These are phyloP conservation scores for Thalassiosira oceanica DNA, from an alignment of 352 stramenopile species.

Conservation along the genomic window DNA sequence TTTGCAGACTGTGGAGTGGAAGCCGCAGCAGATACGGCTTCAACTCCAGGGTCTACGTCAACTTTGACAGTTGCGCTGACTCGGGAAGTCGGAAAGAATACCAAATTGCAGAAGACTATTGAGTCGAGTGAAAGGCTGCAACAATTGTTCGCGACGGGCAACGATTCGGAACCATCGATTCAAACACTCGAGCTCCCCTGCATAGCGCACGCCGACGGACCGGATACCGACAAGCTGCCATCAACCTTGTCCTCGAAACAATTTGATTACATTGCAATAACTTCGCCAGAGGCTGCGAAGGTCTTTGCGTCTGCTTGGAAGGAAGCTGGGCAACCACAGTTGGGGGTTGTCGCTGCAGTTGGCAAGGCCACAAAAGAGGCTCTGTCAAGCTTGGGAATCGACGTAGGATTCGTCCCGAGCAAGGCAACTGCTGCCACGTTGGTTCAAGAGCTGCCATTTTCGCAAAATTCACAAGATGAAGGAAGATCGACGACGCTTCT, in stretches of 20 bases:
- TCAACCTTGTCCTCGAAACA: slow-evolving; percentile 37
- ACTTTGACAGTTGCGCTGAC: slow-evolving; percentile 72
- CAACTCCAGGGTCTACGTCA: too few relatives aligned
- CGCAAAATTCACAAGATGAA: slow-evolving; percentile 18
- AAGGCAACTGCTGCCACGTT: slow-evolving; percentile 76
- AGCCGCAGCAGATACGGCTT: slow-evolving; percentile 1
- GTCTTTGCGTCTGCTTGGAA: slow-evolving; percentile 64
- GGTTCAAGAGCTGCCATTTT: slow-evolving; percentile 58
- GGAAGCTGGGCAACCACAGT: slow-evolving; percentile 29
- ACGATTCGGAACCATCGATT: slow-evolving; percentile 12
- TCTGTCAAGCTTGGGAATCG: slow-evolving; percentile 52
- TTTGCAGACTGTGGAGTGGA: slow-evolving; percentile 1
- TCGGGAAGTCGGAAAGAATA: slow-evolving; percentile 80
- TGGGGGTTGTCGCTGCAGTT: slow-evolving; percentile 62
- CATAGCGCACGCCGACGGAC: slow-evolving; percentile 76
- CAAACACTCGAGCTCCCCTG: slow-evolving; percentile 74
- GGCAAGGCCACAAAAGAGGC: slow-evolving; percentile 73
- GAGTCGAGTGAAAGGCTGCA: slow-evolving; percentile 25
- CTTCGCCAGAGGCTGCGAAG: slow-evolving; percentile 76
- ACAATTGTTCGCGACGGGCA: slow-evolving; percentile 4
- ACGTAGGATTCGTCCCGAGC: slow-evolving; percentile 72
- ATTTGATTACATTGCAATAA: slow-evolving; percentile 79
- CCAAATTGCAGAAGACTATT: slow-evolving; percentile 60
- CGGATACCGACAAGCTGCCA: slow-evolving; percentile 50
- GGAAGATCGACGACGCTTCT: slow-evolving; percentile 50